These are phyloP conservation scores for Wickerhamomyces bovis DNA, from an alignment of 805 yeast species.

Conservation along the genomic window DNA sequence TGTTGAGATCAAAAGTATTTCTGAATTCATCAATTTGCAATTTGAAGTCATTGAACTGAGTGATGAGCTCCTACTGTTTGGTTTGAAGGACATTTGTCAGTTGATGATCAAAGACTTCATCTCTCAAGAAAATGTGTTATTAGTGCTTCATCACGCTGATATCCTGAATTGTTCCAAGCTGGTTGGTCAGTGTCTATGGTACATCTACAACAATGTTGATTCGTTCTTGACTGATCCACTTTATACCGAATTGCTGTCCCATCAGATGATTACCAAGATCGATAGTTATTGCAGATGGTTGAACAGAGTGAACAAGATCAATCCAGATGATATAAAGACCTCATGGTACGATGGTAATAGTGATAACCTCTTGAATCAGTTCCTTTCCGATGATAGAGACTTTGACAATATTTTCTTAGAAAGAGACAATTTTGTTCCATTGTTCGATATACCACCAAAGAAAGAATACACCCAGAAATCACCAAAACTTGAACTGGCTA, in stretches of 20 bases:
- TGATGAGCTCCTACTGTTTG: conserved; percentile 57
- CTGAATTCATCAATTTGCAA: conserved; percentile 44
- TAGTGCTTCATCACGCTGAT: conserved; percentile 50
- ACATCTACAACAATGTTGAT: conserved; percentile 59
- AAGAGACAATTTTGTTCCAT: conserved; percentile 30
- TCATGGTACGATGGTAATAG: conserved; percentile 28
- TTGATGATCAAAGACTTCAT: conserved; percentile 50
- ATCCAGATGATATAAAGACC: conserved; percentile 5
- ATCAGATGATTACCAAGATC: conserved; percentile 17
- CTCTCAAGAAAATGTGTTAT: conserved; percentile 51
- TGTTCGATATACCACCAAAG: conserved; percentile 25
- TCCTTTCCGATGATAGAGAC: conserved; percentile 27
- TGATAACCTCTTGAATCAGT: conserved; percentile 26
- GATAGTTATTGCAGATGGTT: conserved; percentile 33
- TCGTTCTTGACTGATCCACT: conserved; percentile 40
- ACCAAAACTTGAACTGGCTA: conserved; percentile 13
- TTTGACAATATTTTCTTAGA: conserved; percentile 39
- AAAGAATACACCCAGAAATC: conserved; percentile 9
- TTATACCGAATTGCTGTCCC: conserved; percentile 16
- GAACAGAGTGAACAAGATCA: conserved; percentile 19
- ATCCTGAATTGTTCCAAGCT: conserved; percentile 47
- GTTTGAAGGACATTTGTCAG: conserved; percentile 58
- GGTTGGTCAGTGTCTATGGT: conserved; percentile 59
- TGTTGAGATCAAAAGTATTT: conserved; percentile 21
- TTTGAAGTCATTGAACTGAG: conserved; percentile 55